Conservation (phyloP, 176 grass and related monocot genomes). For the Tuctoria greenei region DNA sequence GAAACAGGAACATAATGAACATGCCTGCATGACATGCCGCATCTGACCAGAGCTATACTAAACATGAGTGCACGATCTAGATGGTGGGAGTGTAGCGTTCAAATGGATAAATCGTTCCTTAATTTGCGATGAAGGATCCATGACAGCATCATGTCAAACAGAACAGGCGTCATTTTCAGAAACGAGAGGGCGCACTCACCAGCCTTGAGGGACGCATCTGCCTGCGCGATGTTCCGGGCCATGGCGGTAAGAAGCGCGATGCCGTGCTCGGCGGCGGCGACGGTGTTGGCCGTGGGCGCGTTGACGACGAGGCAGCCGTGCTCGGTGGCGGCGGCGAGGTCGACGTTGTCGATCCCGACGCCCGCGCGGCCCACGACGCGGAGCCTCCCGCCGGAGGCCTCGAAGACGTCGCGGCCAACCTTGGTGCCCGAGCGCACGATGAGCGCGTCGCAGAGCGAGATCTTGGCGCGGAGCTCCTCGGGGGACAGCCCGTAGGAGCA, state of each 20-base stretch:
- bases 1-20: neutral
- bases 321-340: conserved; percentile 85
- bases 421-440: conserved; percentile 80
- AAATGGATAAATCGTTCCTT: neutral
- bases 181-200: conserved; percentile 41
- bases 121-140: neutral
- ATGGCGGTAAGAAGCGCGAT: conserved; percentile 75
- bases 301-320: conserved; percentile 90
- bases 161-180: neutral
- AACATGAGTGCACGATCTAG: conserved; percentile 11
- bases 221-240: conserved; percentile 77
- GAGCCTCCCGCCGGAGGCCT: conserved; percentile 58
- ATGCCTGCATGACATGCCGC: neutral
- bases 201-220: conserved; percentile 74
- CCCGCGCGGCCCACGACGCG: conserved; percentile 78
- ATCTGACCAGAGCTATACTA: neutral
- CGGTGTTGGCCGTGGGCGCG: conserved; percentile 82
- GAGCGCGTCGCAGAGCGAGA: conserved; percentile 81
- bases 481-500: conserved; percentile 82
- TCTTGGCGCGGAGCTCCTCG: conserved; percentile 86
- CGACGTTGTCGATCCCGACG: conserved; percentile 91
- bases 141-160: neutral
- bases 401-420: conserved; percentile 74
- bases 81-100: neutral
- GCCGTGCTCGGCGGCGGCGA: conserved; percentile 77